Evolutionary conservation across 2,329 filamentous ascomycete species (phyloP).

Genomic region (Paraphaeosphaeria sporulosa): DNA sequence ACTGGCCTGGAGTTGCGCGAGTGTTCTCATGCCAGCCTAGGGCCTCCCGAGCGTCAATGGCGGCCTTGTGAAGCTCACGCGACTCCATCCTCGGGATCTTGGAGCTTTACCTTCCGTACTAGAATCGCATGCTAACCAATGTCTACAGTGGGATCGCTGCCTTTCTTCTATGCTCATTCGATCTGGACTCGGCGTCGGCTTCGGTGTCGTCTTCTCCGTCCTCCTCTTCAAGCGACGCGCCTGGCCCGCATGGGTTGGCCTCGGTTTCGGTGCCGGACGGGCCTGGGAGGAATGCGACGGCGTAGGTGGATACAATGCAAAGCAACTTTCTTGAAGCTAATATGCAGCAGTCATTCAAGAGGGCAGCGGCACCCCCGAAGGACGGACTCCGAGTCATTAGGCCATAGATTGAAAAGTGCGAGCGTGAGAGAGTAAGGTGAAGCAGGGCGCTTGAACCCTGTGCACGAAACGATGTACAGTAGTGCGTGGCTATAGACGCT

Average conservation of each 20-base stretch:
- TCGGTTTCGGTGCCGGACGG: conserved; percentile 93
- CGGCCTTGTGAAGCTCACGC: neutral
- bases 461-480: conserved; percentile 45
- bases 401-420: conserved; percentile 39
- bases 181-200: conserved; percentile 92
- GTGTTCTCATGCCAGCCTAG: neutral
- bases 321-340: conserved; percentile 8
- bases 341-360: conserved; percentile 59
- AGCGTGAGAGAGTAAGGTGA: conserved; percentile 12
- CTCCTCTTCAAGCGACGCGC: conserved; percentile 97
- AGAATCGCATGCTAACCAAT: conserved; percentile 26
- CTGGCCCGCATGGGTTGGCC: conserved; percentile 94
- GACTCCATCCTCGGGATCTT: neutral
- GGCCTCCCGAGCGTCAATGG: neutral
- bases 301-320: conserved; percentile 45
- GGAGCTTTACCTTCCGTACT: neutral
- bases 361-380: conserved; percentile 55
- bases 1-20: neutral
- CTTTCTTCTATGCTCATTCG: conserved; percentile 97
- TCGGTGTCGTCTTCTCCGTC: conserved; percentile 98
- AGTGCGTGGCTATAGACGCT: conserved; percentile 42
- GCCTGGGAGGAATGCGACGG: conserved; percentile 99
- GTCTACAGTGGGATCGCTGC: conserved; percentile 92
- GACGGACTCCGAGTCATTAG: conserved; percentile 59
- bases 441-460: conserved; percentile 17